Percentiles rank a stretch among this genome's conserved stretches.
phyloP scores from a whole-genome alignment of 1,284 basidiomycete genomes.

The Tilletia setariae region DNA sequence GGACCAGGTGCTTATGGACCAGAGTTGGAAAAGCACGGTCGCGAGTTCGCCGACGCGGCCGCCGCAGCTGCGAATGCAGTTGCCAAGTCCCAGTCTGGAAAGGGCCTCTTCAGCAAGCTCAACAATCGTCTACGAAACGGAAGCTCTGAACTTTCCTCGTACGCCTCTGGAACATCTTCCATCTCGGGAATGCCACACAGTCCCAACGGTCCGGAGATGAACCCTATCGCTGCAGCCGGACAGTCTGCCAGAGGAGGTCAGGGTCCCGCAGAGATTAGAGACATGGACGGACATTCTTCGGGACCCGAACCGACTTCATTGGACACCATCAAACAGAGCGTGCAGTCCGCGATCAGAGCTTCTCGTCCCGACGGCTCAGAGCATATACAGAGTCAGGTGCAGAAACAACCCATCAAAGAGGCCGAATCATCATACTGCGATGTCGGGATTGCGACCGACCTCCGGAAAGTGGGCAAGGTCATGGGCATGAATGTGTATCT shows the following conservation, averaged over 20 bases:
- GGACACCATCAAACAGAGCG: constrained; percentile 52
- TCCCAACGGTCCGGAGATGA: constrained; percentile 16
- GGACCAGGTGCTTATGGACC: background rate
- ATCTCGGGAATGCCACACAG: constrained; percentile 23
- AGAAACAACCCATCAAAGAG: constrained; percentile 51
- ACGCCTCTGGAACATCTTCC: constrained; percentile 43
- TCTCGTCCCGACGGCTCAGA: constrained; percentile 54
- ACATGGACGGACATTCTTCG: constrained; percentile 28
- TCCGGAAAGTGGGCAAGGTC: constrained; percentile 54
- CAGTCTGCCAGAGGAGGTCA: constrained; percentile 13
- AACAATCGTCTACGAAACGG: constrained; percentile 30
- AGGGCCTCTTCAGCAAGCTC: constrained; percentile 35
- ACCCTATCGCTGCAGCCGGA: constrained; percentile 26
- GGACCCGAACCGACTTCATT: constrained; percentile 34
- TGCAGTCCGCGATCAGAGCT: constrained; percentile 53
- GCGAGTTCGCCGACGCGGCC: background rate
- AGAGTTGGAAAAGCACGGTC: background rate
- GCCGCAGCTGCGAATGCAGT: background rate
- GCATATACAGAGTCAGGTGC: constrained; percentile 51
- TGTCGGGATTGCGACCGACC: constrained; percentile 49
- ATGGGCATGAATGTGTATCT: constrained; percentile 55
- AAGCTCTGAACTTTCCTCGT: constrained; percentile 31
- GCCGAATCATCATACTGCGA: constrained; percentile 56
- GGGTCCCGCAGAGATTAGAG: constrained; percentile 4
- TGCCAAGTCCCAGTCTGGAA: background rate